phyloP scores from a whole-genome alignment of 352 stramenopile species.

The Halophytophthora batemanensis region DNA sequence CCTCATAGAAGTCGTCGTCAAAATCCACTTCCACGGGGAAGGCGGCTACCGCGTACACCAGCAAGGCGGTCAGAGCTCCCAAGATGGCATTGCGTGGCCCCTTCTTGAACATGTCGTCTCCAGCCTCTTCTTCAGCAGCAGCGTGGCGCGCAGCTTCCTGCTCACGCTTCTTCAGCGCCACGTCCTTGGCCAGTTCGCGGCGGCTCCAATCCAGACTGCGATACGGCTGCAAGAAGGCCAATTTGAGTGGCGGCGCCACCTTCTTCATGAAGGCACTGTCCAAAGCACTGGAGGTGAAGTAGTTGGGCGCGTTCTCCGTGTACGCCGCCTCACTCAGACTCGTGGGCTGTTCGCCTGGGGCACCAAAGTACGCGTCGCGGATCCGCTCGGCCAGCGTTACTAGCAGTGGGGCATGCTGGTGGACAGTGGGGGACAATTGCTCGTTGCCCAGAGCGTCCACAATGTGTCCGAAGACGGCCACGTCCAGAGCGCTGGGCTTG shows the following conservation, averaged over 20 bases:
- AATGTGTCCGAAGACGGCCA: constrained; percentile 79
- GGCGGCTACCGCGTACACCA: constrained; percentile 69
- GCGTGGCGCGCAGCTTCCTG: constrained; percentile 19
- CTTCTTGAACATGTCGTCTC: constrained; percentile 61
- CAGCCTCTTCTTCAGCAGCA: constrained; percentile 6
- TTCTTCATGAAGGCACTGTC: constrained; percentile 70
- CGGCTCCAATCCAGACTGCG: constrained; percentile 82
- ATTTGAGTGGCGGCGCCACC: constrained; percentile 46
- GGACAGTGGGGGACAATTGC: constrained; percentile 63
- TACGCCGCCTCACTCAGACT: constrained; percentile 44
- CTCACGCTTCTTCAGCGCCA: constrained; percentile 49
- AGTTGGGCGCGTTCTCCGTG: constrained; percentile 77
- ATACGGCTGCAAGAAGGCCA: constrained; percentile 77
- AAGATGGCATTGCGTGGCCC: constrained; percentile 79
- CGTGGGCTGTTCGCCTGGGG: constrained; percentile 27
- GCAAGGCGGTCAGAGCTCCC: constrained; percentile 58
- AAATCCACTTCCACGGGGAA: constrained; percentile 61
- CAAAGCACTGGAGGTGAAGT: constrained; percentile 39
- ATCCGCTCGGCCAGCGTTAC: constrained; percentile 70
- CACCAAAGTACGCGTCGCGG: constrained; percentile 70
- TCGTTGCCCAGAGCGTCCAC: constrained; percentile 75
- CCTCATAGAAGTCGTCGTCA: constrained; percentile 35
- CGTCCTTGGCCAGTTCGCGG: constrained; percentile 55
- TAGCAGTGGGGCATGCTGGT: constrained; percentile 73
- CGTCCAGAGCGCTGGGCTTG: constrained; percentile 65